These are phyloP conservation scores for Hericium alpestre DNA, from an alignment of 768 basidiomycete species.

Conservation along the genomic window DNA sequence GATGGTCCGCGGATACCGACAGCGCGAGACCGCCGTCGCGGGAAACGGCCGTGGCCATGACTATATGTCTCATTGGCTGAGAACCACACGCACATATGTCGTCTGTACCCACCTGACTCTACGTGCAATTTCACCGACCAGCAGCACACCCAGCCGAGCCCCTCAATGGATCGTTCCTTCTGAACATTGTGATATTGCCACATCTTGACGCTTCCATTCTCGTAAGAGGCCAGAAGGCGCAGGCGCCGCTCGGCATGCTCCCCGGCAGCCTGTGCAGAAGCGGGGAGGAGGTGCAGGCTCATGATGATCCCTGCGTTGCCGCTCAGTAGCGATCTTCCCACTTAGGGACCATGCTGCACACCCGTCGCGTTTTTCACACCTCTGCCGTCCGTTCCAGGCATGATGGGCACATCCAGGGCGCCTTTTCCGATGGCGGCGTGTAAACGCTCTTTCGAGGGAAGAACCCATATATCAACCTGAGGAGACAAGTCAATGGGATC, in stretches of 20 bases:
- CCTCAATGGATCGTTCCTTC: slow-evolving; percentile 48
- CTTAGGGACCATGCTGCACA: slow-evolving; percentile 13
- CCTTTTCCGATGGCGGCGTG: slow-evolving; percentile 79
- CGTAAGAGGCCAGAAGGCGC: slow-evolving; percentile 66
- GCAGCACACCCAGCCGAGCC: slow-evolving; percentile 59
- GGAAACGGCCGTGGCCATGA: slow-evolving; percentile 80
- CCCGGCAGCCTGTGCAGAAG: neutral
- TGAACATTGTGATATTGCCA: slow-evolving; percentile 37
- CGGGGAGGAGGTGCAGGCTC: slow-evolving; percentile 59
- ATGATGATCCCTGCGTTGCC: slow-evolving; percentile 68
- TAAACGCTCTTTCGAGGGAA: slow-evolving; percentile 57
- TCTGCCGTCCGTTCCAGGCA: slow-evolving; percentile 31
- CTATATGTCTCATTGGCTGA: slow-evolving; percentile 25
- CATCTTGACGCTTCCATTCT: slow-evolving; percentile 77
- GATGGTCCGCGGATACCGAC: slow-evolving; percentile 80
- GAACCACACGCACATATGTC: neutral
- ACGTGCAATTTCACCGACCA: slow-evolving; percentile 62
- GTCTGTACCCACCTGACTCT: slow-evolving; percentile 53
- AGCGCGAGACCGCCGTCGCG: slow-evolving; percentile 48
- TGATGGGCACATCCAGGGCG: slow-evolving; percentile 16
- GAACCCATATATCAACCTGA: slow-evolving; percentile 80
- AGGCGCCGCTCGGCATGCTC: slow-evolving; percentile 31
- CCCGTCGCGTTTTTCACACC: slow-evolving; percentile 47
- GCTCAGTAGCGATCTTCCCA: neutral
- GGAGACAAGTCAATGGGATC: neutral